Conservation (phyloP, 768 basidiomycete genomes). For the Lactarius pseudohatsudake region DNA sequence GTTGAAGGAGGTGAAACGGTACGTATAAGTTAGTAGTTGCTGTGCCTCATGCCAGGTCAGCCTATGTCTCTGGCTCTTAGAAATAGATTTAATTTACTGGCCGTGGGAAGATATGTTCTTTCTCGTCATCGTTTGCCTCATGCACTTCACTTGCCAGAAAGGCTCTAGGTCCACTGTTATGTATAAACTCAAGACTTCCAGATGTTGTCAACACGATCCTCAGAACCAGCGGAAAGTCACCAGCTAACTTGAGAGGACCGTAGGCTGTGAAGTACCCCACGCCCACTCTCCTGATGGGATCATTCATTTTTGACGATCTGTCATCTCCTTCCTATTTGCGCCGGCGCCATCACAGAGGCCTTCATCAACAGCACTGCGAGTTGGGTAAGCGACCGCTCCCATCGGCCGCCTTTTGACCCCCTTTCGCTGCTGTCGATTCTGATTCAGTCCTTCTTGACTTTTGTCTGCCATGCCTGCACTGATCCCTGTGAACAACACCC, state of each 20-base stretch:
- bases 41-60: not conserved
- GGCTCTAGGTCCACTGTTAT: not conserved
- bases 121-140: not conserved
- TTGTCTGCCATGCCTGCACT: not conserved
- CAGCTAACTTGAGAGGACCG: not conserved
- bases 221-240: not conserved
- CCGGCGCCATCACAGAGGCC: not conserved
- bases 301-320: not conserved
- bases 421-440: not conserved
- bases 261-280: not conserved
- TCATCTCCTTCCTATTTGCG: not conserved
- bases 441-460: not conserved
- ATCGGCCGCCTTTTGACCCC: not conserved
- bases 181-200: not conserved
- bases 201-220: not conserved
- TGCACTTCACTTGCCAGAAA: not conserved
- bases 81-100: slow-evolving; percentile 6
- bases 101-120: not conserved
- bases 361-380: not conserved
- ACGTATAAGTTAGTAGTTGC: not conserved
- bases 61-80: not conserved
- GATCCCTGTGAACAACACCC: not conserved
- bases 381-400: not conserved
- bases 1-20: slow-evolving; percentile 39
- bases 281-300: not conserved